A percentile compares a stretch with the other conserved stretches of the same genome.
Evolutionary conservation across 1,284 basidiomycete species (phyloP).

Genomic region (Ceratobasidium sp.): DNA sequence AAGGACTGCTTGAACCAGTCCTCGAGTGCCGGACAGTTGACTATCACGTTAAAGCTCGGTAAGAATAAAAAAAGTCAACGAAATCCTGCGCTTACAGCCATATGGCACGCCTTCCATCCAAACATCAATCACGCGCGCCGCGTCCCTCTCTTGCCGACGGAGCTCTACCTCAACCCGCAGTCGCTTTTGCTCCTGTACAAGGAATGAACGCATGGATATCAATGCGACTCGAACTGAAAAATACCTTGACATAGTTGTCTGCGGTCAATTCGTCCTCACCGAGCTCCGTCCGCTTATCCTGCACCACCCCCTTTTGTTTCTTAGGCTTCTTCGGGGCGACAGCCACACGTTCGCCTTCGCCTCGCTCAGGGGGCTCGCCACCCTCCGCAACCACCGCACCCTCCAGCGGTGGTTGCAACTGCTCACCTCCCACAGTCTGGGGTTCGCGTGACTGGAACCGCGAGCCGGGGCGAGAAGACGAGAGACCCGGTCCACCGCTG

Average conservation of each 20-base stretch:
- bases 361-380: conserved; percentile 30
- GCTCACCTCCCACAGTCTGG: background rate
- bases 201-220: background rate
- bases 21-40: conserved; percentile 70
- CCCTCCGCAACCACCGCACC: background rate
- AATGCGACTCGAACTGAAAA: background rate
- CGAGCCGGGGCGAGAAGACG: conserved; percentile 29
- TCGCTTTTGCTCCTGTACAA: conserved; percentile 63
- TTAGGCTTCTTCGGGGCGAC: conserved; percentile 54
- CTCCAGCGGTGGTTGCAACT: background rate
- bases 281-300: conserved; percentile 78
- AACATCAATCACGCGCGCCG: conserved; percentile 67
- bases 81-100: conserved; percentile 64
- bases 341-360: conserved; percentile 60
- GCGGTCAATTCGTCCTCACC: conserved; percentile 81
- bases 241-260: conserved; percentile 67
- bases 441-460: conserved; percentile 34
- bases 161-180: conserved; percentile 65
- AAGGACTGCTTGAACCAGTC: conserved; percentile 73
- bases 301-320: conserved; percentile 56
- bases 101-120: conserved; percentile 76
- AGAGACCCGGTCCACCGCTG: conserved; percentile 6
- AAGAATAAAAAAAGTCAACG: background rate
- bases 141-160: conserved; percentile 70
- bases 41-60: conserved; percentile 56